Conservation (phyloP, 2,329 filamentous ascomycete genomes). For the Neofusicoccum parvum region DNA sequence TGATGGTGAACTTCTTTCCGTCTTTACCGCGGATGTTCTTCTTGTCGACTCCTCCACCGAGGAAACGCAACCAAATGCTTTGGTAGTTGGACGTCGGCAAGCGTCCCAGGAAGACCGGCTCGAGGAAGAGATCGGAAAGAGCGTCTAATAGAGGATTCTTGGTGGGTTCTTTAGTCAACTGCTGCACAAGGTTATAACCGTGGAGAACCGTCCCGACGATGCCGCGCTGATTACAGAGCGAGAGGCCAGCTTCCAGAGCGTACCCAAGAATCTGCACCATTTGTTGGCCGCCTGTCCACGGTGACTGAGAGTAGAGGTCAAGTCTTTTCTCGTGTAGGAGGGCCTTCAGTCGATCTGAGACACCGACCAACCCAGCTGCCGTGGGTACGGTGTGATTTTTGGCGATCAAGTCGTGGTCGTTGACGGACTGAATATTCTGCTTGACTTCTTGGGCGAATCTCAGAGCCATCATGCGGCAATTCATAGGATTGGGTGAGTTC, state of each 20-base stretch:
- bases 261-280: background rate
- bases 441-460: slow-evolving; percentile 8
- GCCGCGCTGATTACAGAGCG: slow-evolving; percentile 13
- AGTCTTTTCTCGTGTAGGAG: background rate
- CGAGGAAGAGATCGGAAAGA: slow-evolving; percentile 5
- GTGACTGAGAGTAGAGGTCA: slow-evolving; percentile 18
- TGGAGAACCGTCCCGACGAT: slow-evolving; percentile 15
- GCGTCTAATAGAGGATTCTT: slow-evolving; percentile 10
- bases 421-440: background rate
- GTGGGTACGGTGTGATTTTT: slow-evolving; percentile 2
- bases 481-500: background rate
- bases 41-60: background rate
- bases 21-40: background rate
- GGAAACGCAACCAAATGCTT: slow-evolving; percentile 7
- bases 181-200: slow-evolving; percentile 16
- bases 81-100: background rate
- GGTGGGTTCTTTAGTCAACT: background rate
- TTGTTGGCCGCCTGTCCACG: slow-evolving; percentile 16
- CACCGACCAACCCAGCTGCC: background rate
- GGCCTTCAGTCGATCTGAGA: background rate
- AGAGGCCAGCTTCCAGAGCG: slow-evolving; percentile 4
- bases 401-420: background rate
- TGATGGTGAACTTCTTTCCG: slow-evolving; percentile 10
- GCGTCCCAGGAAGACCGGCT: slow-evolving; percentile 12
- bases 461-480: slow-evolving; percentile 13